Evolutionary conservation across 768 basidiomycete species (phyloP).

Genomic region (Candolleomyces aberdarensis): DNA sequence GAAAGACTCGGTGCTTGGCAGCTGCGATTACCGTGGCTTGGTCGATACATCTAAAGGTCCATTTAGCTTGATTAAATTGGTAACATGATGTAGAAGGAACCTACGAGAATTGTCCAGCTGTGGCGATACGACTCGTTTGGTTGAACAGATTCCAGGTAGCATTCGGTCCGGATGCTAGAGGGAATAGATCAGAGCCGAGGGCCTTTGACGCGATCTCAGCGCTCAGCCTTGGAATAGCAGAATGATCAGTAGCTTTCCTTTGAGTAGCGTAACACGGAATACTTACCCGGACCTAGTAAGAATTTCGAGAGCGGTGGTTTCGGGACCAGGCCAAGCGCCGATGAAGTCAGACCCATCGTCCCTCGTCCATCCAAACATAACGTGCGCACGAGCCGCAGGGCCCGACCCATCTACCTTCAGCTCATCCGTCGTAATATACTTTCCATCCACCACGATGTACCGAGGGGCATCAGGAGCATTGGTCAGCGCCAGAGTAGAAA

Average conservation of each 20-base stretch:
- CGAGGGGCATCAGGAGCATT: slow-evolving; percentile 35
- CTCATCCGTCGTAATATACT: slow-evolving; percentile 35
- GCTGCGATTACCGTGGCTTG: slow-evolving; percentile 47
- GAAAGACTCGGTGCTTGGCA: slow-evolving; percentile 37
- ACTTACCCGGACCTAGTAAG: slow-evolving; percentile 19
- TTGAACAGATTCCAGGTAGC: slow-evolving; percentile 43
- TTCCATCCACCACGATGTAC: slow-evolving; percentile 45
- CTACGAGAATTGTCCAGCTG: slow-evolving; percentile 42
- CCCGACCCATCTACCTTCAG: slow-evolving; percentile 39
- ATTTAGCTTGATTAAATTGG: not conserved
- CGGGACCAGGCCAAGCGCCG: slow-evolving; percentile 22
- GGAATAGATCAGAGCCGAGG: slow-evolving; percentile 34
- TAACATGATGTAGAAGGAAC: not conserved
- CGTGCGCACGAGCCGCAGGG: slow-evolving; percentile 39
- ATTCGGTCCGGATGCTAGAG: slow-evolving; percentile 32
- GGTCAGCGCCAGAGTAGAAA: slow-evolving; percentile 33
- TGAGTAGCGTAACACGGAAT: slow-evolving; percentile 3
- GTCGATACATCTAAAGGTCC: slow-evolving; percentile 32
- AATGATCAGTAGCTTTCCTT: no score
- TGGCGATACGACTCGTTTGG: slow-evolving; percentile 40
- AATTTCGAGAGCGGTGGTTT: slow-evolving; percentile 12
- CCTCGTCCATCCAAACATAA: slow-evolving; percentile 49
- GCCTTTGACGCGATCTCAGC: slow-evolving; percentile 11
- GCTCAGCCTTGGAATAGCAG: no score
- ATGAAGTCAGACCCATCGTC: slow-evolving; percentile 49